A percentile compares a stretch with the other conserved stretches of the same genome.
These are phyloP conservation scores for Hypoxylon crocopeplum DNA, from an alignment of 495 filamentous ascomycete genomes.

Conservation along the genomic window DNA sequence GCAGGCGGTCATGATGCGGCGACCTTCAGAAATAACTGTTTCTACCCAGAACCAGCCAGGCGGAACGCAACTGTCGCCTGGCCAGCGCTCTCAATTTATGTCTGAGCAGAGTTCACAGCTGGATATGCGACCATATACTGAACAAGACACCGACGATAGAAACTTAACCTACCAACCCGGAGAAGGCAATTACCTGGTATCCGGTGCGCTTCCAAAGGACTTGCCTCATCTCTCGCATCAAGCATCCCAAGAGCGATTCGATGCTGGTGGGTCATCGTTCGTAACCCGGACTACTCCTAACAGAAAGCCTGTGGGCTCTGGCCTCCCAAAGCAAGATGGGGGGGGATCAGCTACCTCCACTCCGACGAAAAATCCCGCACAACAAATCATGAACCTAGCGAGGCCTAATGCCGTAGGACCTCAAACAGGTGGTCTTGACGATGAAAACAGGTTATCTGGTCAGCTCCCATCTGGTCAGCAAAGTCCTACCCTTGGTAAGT, in stretches of 20 bases:
- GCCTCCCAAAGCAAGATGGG: conserved; percentile 19
- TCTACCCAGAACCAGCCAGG: conserved; percentile 22
- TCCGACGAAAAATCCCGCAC: background rate
- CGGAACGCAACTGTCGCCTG: conserved; percentile 10
- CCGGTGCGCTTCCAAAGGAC: conserved; percentile 11
- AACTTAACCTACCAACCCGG: background rate
- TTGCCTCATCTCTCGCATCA: conserved; percentile 25
- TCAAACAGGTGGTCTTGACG: conserved; percentile 13
- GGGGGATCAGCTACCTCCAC: conserved; percentile 12
- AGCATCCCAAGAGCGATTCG: conserved; percentile 15
- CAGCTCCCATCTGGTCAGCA: conserved; percentile 37
- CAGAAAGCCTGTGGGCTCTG: conserved; percentile 39
- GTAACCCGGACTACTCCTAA: conserved; percentile 26
- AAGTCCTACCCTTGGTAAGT: conserved; percentile 34
- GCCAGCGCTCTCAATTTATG: conserved; percentile 12
- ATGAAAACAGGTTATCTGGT: conserved; percentile 31
- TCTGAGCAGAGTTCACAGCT: conserved; percentile 23
- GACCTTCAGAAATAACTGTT: conserved; percentile 41
- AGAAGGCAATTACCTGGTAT: conserved; percentile 9
- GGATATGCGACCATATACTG: conserved; percentile 19
- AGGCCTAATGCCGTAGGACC: conserved; percentile 12
- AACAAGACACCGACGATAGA: background rate
- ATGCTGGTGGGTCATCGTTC: conserved; percentile 2
- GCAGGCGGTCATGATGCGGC: conserved; percentile 30
- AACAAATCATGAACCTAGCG: background rate